A percentile compares a stretch with the other conserved stretches of the same genome.
These are phyloP conservation scores for Penicillium arizonense DNA, from an alignment of 495 filamentous ascomycete species.

Conservation along the genomic window DNA sequence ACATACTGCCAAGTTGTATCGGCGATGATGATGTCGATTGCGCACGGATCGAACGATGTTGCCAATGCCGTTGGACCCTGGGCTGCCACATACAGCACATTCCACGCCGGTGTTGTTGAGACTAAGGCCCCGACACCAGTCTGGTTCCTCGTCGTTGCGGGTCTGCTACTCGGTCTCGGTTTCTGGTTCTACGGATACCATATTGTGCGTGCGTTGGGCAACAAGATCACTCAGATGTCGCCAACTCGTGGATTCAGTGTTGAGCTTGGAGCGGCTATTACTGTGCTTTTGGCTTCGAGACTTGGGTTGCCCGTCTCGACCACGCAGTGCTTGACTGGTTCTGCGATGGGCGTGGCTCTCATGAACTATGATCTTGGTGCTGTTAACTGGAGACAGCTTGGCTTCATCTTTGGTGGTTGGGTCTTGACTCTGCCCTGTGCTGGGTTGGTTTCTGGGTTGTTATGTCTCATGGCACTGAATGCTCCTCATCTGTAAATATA, in stretches of 20 bases:
- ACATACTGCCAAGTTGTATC: conserved; percentile 69
- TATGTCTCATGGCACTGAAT: conserved; percentile 40
- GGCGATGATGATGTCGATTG: conserved; percentile 68
- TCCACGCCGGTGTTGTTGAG: conserved; percentile 38
- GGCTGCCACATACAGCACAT: conserved; percentile 62
- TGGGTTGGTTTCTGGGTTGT: conserved; percentile 31
- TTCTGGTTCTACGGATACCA: conserved; percentile 72
- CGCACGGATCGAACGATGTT: conserved; percentile 75
- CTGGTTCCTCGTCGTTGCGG: conserved; percentile 66
- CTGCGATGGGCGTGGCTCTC: conserved; percentile 35
- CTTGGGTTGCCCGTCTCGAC: conserved; percentile 46
- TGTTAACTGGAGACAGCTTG: conserved; percentile 39
- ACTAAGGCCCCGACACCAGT: conserved; percentile 54
- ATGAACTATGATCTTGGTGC: conserved; percentile 40
- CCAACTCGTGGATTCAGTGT: conserved; percentile 67
- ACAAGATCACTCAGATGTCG: conserved; percentile 66
- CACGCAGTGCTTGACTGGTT: conserved; percentile 40
- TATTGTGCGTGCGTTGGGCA: conserved; percentile 68
- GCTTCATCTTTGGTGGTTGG: conserved; percentile 37
- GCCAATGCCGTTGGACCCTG: conserved; percentile 70
- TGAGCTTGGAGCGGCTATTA: conserved; percentile 68
- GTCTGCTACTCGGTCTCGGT: conserved; percentile 55
- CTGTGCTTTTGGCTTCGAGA: conserved; percentile 63
- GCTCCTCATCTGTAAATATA: conserved; percentile 30
- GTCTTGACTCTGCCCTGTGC: conserved; percentile 40